Conservation (phyloP, 108 stramenopile genomes). For the Stephanodiscus minutulus region DNA sequence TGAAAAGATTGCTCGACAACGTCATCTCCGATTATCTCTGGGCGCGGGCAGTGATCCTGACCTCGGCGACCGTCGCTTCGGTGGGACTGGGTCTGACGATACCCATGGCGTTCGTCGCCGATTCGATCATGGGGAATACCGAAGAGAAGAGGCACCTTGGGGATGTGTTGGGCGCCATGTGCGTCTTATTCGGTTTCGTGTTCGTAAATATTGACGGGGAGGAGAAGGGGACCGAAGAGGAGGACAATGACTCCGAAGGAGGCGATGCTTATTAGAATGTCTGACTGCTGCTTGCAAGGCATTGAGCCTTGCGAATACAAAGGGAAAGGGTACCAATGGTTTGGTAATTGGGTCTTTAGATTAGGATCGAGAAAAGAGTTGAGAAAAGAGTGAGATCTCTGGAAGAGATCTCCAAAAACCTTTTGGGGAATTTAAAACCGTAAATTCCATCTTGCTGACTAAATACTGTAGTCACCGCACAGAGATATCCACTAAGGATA, state of each 20-base stretch:
- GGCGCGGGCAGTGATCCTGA: constrained; percentile 94
- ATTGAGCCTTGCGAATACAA: too few relatives aligned
- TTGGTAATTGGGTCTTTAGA: too few relatives aligned
- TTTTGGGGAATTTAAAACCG: too few relatives aligned
- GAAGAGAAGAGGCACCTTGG: constrained; percentile 37
- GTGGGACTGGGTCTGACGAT: constrained; percentile 97
- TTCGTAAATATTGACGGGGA: constrained; percentile 71
- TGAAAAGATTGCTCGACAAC: constrained; percentile 87
- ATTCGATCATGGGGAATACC: constrained; percentile 61
- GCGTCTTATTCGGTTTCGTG: constrained; percentile 75
- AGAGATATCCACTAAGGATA: too few relatives aligned
- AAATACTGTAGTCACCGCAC: too few relatives aligned
- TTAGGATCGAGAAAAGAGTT: too few relatives aligned
- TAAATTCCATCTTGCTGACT: too few relatives aligned
- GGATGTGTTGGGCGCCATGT: constrained; percentile 67
- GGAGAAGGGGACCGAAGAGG: not conserved
- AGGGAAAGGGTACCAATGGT: too few relatives aligned
- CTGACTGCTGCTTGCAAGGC: too few relatives aligned
- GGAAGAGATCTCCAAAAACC: too few relatives aligned
- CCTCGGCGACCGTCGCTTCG: constrained; percentile 95
- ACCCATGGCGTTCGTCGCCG: constrained; percentile 90
- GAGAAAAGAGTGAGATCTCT: too few relatives aligned
- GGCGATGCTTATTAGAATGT: too few relatives aligned
- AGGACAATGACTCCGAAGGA: constrained; percentile 12
- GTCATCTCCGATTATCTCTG: constrained; percentile 94